Conservation (phyloP, 192 early-diverging fungal species). For the Coemansia umbellata region DNA sequence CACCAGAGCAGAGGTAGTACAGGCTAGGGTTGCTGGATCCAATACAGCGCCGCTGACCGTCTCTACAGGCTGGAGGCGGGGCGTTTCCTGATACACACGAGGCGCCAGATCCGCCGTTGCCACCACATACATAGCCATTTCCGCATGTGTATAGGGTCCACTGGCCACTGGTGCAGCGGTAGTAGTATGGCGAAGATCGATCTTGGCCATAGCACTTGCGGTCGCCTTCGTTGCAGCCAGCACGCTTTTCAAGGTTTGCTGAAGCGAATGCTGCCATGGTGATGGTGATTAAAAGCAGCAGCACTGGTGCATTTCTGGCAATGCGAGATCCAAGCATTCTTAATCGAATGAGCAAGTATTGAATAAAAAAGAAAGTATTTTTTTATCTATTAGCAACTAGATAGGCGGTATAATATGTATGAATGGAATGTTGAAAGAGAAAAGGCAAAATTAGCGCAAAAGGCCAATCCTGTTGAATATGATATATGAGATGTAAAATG, state of each 20-base stretch:
- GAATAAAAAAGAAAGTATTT: no score
- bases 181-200: conserved; percentile 29
- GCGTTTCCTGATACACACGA: conserved; percentile 12
- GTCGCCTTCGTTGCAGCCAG: conserved; percentile 20
- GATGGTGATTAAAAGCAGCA: conserved; percentile 1
- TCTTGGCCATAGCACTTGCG: conserved; percentile 30
- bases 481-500: no score
- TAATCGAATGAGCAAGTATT: no score
- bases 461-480: no score
- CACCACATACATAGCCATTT: conserved; percentile 25
- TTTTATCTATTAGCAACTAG: no score
- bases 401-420: no score
- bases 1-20: conserved; percentile 41
- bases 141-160: conserved; percentile 43
- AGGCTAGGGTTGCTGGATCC: conserved; percentile 16
- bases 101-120: conserved; percentile 6
- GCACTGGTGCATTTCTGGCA: neutral
- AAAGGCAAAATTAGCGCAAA: no score
- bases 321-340: conserved; percentile 3
- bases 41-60: conserved; percentile 37
- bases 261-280: neutral
- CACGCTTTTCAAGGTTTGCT: conserved; percentile 2
- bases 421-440: no score
- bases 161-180: conserved; percentile 20
- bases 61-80: conserved; percentile 14